Conservation (phyloP, 1,139 yeast species). For the Meyerozyma elateridarum region DNA sequence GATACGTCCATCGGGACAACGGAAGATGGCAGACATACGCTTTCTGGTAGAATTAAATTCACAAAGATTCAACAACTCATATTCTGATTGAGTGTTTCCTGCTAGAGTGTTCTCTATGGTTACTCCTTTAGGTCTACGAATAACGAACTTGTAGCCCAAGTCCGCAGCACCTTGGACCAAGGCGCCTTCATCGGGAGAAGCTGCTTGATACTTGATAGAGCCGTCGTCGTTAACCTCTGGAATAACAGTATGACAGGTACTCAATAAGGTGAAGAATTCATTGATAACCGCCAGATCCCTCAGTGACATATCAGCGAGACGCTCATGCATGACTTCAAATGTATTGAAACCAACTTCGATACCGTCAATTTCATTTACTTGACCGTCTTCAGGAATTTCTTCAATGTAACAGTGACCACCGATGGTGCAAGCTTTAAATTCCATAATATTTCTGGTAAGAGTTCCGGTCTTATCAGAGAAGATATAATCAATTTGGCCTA, state of each 20-base stretch:
- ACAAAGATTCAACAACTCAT: conserved; percentile 82
- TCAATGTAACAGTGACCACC: conserved; percentile 89
- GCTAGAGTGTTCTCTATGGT: conserved; percentile 54
- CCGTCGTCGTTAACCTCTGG: conserved; percentile 68
- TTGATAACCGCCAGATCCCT: conserved; percentile 65
- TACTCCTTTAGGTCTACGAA: conserved; percentile 83
- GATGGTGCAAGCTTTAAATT: conserved; percentile 88
- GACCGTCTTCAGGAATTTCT: conserved; percentile 87
- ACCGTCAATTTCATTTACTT: conserved; percentile 68
- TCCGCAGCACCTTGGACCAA: conserved; percentile 93
- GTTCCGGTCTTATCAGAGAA: conserved; percentile 98
- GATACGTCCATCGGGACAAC: conserved; percentile 92
- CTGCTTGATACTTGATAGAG: conserved; percentile 88
- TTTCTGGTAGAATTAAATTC: conserved; percentile 97
- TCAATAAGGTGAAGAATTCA: conserved; percentile 76
- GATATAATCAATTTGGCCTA: conserved; percentile 93
- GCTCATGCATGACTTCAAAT: conserved; percentile 58
- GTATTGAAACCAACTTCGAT: conserved; percentile 77
- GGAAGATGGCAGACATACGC: conserved; percentile 92
- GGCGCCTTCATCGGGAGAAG: conserved; percentile 99
- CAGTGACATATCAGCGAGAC: conserved; percentile 36
- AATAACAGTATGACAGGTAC: conserved; percentile 96
- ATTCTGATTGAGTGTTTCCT: conserved; percentile 31
- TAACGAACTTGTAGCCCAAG: conserved; percentile 77
- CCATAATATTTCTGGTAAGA: conserved; percentile 92